These are phyloP conservation scores for Colletotrichum tabaci DNA, from an alignment of 2,329 filamentous ascomycete genomes.

Conservation along the genomic window DNA sequence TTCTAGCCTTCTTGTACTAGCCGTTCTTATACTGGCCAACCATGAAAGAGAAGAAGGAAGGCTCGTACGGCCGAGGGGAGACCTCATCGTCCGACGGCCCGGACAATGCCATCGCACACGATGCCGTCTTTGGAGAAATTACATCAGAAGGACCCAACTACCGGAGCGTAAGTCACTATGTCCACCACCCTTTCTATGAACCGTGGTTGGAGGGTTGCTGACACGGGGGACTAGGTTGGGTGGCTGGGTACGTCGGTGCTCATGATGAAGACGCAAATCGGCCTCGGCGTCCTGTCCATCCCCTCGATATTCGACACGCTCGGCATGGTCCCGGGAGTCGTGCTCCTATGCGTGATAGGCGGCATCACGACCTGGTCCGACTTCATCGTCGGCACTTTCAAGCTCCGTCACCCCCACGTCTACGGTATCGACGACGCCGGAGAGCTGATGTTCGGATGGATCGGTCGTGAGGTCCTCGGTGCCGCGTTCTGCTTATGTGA, in stretches of 20 bases:
- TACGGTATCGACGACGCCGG: conserved; percentile 68
- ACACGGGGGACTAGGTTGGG: conserved; percentile 51
- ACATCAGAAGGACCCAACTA: conserved; percentile 32
- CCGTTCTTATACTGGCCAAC: not conserved
- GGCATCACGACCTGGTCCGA: conserved; percentile 63
- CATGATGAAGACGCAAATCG: conserved; percentile 62
- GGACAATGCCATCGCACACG: conserved; percentile 32
- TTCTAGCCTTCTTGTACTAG: too few relatives aligned
- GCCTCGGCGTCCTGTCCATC: conserved; percentile 63
- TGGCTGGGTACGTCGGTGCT: conserved; percentile 59
- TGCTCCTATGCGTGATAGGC: conserved; percentile 57
- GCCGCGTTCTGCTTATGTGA: conserved; percentile 53
- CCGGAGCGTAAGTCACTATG: conserved; percentile 12
- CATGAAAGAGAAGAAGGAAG: conserved; percentile 2
- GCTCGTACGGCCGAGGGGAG: not conserved
- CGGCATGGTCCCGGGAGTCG: conserved; percentile 63
- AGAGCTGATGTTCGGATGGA: conserved; percentile 60
- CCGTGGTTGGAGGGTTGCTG: not conserved
- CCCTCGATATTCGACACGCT: conserved; percentile 60
- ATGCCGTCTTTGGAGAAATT: conserved; percentile 56
- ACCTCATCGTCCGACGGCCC: not conserved
- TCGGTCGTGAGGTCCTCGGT: conserved; percentile 60
- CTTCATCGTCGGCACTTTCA: conserved; percentile 65
- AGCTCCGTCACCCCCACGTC: conserved; percentile 62
- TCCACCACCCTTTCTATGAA: conserved; percentile 47